Evolutionary conservation across 176 grass and related monocot genomes (phyloP).

Genomic region (Carex scoparia): DNA sequence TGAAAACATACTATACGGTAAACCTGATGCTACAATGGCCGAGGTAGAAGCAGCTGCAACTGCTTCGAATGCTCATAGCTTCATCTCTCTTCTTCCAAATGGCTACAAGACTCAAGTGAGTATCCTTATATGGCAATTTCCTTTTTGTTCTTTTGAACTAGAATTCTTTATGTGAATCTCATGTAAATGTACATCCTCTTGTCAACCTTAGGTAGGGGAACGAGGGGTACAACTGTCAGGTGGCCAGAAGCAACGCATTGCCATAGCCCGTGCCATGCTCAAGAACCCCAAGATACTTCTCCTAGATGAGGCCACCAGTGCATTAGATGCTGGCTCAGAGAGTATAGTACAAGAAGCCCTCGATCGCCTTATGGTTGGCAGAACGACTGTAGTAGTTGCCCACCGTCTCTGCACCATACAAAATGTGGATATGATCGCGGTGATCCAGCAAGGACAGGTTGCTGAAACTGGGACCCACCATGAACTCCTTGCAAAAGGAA

Average conservation of each 20-base stretch:
- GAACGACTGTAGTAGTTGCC: slow-evolving; percentile 91
- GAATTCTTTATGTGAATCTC: not conserved
- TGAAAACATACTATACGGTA: slow-evolving; percentile 96
- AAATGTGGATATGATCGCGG: slow-evolving; percentile 82
- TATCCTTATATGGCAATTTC: slow-evolving; percentile 1
- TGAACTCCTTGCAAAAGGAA: slow-evolving; percentile 73
- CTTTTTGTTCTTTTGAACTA: not conserved
- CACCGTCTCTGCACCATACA: slow-evolving; percentile 88
- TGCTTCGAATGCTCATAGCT: slow-evolving; percentile 93
- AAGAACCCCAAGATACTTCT: slow-evolving; percentile 97
- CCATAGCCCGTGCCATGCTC: slow-evolving; percentile 88
- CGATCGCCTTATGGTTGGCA: slow-evolving; percentile 87
- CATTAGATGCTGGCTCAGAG: slow-evolving; percentile 91
- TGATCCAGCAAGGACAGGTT: slow-evolving; percentile 92
- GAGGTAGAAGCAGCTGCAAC: slow-evolving; percentile 87
- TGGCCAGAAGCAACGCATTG: slow-evolving; percentile 97
- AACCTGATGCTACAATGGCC: slow-evolving; percentile 74
- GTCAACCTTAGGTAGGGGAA: slow-evolving; percentile 63
- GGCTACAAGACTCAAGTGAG: slow-evolving; percentile 81
- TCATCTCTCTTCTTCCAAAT: slow-evolving; percentile 82
- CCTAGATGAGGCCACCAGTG: slow-evolving; percentile 97
- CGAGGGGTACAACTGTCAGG: slow-evolving; percentile 90
- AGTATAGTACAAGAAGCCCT: slow-evolving; percentile 93
- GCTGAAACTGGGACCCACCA: slow-evolving; percentile 88
- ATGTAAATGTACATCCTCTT: slow-evolving; percentile 11